Percentiles rank a stretch among this genome's conserved stretches.
phyloP scores from a whole-genome alignment of 441 rosid genomes.

The Adansonia rubrostipa region DNA sequence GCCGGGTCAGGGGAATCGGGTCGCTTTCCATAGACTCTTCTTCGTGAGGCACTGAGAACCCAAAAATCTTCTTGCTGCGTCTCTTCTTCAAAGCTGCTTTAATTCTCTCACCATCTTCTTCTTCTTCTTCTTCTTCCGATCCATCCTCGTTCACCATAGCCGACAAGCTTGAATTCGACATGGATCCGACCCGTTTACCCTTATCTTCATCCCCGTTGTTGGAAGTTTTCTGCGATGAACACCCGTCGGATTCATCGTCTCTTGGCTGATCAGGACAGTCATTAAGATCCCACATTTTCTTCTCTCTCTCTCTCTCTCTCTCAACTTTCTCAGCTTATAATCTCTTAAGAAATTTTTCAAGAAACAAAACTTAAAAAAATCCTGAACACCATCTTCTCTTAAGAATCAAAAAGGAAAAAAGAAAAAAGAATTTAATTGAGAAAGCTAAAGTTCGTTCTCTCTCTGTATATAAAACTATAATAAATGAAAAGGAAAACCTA shows the following conservation, averaged over 20 bases:
- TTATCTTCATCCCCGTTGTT: conserved; percentile 52
- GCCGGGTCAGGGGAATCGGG: conserved; percentile 55
- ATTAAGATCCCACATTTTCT: conserved; percentile 93
- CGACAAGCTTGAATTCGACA: conserved; percentile 88
- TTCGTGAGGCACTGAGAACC: conserved; percentile 45
- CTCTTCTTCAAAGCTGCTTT: conserved; percentile 38
- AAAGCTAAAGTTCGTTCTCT: too few relatives aligned
- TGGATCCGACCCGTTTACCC: conserved; percentile 85
- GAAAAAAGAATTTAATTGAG: too few relatives aligned
- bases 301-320: background rate
- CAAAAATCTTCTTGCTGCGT: conserved; percentile 54
- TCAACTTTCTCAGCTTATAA: background rate
- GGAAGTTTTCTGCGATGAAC: conserved; percentile 62
- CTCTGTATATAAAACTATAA: too few relatives aligned
- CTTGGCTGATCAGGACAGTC: conserved; percentile 68
- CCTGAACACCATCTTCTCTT: too few relatives aligned
- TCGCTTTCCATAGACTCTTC: conserved; percentile 37
- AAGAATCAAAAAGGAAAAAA: too few relatives aligned
- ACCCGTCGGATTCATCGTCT: conserved; percentile 69
- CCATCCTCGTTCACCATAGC: conserved; percentile 76
- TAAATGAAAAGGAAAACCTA: too few relatives aligned
- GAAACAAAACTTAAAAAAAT: too few relatives aligned
- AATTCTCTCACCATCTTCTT: conserved; percentile 51
- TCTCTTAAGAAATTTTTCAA: too few relatives aligned
- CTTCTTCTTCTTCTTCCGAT: conserved; percentile 81